Percentiles rank a stretch among this genome's conserved stretches.
Conservation (phyloP, 768 basidiomycete species). For the Boletus vinaceobasis region DNA sequence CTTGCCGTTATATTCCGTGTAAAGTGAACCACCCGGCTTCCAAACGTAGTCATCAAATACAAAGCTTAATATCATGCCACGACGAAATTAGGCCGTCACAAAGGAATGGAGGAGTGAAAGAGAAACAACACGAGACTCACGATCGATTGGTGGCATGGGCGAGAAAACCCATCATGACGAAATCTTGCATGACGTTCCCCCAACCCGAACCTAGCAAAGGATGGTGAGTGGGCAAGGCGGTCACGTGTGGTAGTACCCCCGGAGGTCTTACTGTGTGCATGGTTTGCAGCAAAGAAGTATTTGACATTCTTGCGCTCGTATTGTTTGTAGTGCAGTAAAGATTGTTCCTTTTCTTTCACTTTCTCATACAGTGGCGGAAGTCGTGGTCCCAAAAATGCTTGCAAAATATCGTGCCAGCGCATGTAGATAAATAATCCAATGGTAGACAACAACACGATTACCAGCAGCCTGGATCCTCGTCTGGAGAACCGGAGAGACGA, state of each 20-base stretch:
- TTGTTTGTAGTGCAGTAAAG: constrained; percentile 39
- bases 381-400: neutral
- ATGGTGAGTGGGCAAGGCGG: neutral
- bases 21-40: constrained; percentile 34
- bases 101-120: neutral
- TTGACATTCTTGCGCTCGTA: constrained; percentile 35
- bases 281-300: constrained; percentile 49
- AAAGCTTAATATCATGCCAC: constrained; percentile 24
- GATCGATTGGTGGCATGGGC: constrained; percentile 34
- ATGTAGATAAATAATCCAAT: constrained; percentile 15
- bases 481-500: constrained; percentile 20
- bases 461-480: constrained; percentile 21
- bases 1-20: constrained; percentile 36
- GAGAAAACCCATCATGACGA: constrained; percentile 35
- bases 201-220: constrained; percentile 33
- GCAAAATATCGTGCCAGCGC: constrained; percentile 3
- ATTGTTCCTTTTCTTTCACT: constrained; percentile 37
- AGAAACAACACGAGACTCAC: constrained; percentile 19
- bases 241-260: neutral
- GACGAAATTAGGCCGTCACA: constrained; percentile 1
- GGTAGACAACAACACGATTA: constrained; percentile 3
- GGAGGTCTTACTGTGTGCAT: constrained; percentile 35
- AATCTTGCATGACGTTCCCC: constrained; percentile 43
- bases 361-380: constrained; percentile 43
- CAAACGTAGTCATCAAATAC: constrained; percentile 46